Base-by-base conservation (phyloP, 202 grass and related monocot genomes). In the Eragrostis tef region DNA sequence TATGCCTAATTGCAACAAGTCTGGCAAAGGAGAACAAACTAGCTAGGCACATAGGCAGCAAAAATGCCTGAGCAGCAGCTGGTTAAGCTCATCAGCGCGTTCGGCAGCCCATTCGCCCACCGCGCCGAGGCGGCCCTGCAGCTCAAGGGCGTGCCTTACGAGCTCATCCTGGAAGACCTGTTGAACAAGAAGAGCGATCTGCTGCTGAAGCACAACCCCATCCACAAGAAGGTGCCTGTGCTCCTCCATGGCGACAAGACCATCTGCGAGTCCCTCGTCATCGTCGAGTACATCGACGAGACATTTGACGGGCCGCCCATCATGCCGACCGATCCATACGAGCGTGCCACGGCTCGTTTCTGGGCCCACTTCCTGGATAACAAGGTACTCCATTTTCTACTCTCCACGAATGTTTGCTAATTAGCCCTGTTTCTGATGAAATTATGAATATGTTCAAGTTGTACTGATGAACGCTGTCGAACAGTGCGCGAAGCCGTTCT, bases 221-320 rank as follows among this genome's bases (percentile, higher is more conserved):
- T 90, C 14, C 85, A 90, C 70, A 73, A 83, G 61, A 88, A 84
- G 41, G 47, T 88, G 11, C 91, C 91, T 11, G 88, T 93, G 27
- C 78, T 93, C 48, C 82, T 90, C 85, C 91, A 93, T 7, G 67
- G 42, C 45, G 69, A 89, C 57, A 67, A 16, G 6, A 6, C 27
- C 7, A 7, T 89, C 48, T n/a, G 26, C 24, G 87, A 93, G 67
- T 93, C 90, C 0, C 51, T 93, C 73, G 19, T 89, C 75, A 70
- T 90, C 44, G 36, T 90, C 15, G 59, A 93, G 74, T 90, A 93
- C 70, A 16, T 93, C 58, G 87, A 90, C 70, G 85, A 87, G 31
- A 9, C 78, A 69, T 90, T 87, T 21, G 13, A 69, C 0, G 84
- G 84, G 0, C 44, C 78, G 14, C 5, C 13, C 0, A 47, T 90